Evolutionary conservation across 805 yeast genomes (phyloP), one percentile per base, ranked within the genome.

Genomic region (Huiozyma naganishii): DNA sequence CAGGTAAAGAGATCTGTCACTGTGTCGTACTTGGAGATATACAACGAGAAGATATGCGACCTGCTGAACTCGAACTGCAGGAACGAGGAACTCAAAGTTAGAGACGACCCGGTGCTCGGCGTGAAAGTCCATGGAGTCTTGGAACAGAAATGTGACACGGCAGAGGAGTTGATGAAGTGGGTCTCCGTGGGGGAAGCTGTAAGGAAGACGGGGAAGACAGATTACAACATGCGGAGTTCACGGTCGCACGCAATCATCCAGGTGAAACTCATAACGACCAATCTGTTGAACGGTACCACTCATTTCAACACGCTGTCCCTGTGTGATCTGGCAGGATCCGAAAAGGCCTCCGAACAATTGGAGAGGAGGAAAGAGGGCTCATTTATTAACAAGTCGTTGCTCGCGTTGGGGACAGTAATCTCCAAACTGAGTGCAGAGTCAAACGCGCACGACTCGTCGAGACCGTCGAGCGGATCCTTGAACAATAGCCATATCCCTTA

Each of bases 241-340:
- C 73, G 98, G 50, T 85, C 95, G 2, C 98, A 90, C 61, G 95
- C 97, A 0, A 80, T 90, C 23, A 77, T 90, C 6, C 79, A 84
- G 58, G 71, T 92, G 17, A 69, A 78, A 45, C 58, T 90, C 12
- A 67, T 67, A 3, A 60, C 68, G 5, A 66, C 70, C 1, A 74
- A 73, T 58, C 43, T 66, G 9, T 49, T 55, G 0, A 62, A 68
- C 9, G 72, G 70, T 5, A 46, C 49, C n/a, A 59, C 59, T 30
- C 65, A 63, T 11, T 62, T 68, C 34, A 73, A 88, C 32, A 79
- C 87, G 0, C 73, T 90, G 30, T 85, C 90, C 32, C 70, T 90
- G 44, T 90, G 97, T 67, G 98, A 90, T 65, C 72, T 90, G 55
- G 98, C 98, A 0, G 98, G 98, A 29, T 83, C 95, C n/a, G 98